These are phyloP conservation scores for Papiliotrema nemorosa DNA, from an alignment of 1,284 basidiomycete species.

Conservation along the genomic window DNA sequence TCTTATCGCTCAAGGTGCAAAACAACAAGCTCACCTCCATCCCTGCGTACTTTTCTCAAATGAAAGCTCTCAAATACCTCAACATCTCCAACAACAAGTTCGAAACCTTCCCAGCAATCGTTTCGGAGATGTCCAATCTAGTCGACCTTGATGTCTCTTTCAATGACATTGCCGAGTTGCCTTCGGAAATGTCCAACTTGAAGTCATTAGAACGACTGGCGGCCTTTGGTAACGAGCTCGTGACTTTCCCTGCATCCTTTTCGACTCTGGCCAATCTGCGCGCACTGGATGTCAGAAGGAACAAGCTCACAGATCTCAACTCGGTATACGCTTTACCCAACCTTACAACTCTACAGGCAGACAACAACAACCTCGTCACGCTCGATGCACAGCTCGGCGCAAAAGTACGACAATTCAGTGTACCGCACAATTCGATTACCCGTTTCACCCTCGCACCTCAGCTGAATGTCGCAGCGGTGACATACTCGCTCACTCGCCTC, in stretches of 20 bases:
- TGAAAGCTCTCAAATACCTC: slow-evolving; percentile 69
- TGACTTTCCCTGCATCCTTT: slow-evolving; percentile 69
- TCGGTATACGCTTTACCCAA: slow-evolving; percentile 66
- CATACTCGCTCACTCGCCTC: slow-evolving; percentile 70
- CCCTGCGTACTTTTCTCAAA: slow-evolving; percentile 76
- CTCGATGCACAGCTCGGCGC: slow-evolving; percentile 72
- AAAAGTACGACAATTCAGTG: slow-evolving; percentile 54
- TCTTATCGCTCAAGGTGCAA: slow-evolving; percentile 74
- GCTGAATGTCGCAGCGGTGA: slow-evolving; percentile 54
- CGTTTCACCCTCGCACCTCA: slow-evolving; percentile 66
- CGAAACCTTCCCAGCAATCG: slow-evolving; percentile 68
- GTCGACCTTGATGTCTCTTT: slow-evolving; percentile 91
- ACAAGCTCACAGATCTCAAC: slow-evolving; percentile 71
- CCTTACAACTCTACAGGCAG: slow-evolving; percentile 66
- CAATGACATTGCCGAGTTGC: slow-evolving; percentile 81
- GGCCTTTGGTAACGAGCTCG: slow-evolving; percentile 82
- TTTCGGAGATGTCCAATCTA: slow-evolving; percentile 71
- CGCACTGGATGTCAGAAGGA: slow-evolving; percentile 77
- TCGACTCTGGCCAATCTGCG: slow-evolving; percentile 61
- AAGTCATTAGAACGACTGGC: slow-evolving; percentile 69
- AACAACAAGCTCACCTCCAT: slow-evolving; percentile 90
- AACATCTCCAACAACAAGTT: slow-evolving; percentile 99
- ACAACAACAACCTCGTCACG: slow-evolving; percentile 75
- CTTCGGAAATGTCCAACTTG: slow-evolving; percentile 73
- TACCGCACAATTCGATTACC: slow-evolving; percentile 57